Conservation (phyloP, 73 alveolate species). For the Blepharisma japonicum region DNA sequence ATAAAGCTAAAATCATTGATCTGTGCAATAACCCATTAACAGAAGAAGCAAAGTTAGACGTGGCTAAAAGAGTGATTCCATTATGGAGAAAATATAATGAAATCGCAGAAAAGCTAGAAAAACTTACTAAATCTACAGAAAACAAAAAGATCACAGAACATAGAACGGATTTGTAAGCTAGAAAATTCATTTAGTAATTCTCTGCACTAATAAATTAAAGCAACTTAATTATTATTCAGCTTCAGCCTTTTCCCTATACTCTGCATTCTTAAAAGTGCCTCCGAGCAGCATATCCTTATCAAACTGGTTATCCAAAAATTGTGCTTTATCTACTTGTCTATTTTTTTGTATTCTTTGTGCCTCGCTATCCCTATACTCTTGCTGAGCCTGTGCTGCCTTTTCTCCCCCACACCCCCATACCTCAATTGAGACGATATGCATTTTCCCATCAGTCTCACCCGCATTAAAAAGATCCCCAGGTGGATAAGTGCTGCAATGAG, state of each 20-base stretch:
- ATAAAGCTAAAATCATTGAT: slow-evolving; percentile 53
- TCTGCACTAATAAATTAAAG: too few species aligned
- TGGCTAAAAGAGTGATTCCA: slow-evolving; percentile 13
- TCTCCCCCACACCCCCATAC: slow-evolving; percentile 29
- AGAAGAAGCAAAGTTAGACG: slow-evolving; percentile 25
- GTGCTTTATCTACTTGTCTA: slow-evolving; percentile 11
- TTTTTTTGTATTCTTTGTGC: background rate
- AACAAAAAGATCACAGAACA: too few species aligned
- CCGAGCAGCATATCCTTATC: background rate
- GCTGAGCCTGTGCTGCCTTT: background rate
- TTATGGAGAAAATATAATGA: slow-evolving; percentile 15
- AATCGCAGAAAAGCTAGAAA: too few species aligned
- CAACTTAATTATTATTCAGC: too few species aligned
- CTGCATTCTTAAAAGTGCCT: slow-evolving; percentile 13
- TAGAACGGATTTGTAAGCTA: too few species aligned
- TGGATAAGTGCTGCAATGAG: background rate
- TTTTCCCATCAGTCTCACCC: background rate
- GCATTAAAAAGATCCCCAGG: background rate
- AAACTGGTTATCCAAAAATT: background rate
- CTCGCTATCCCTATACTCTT: background rate
- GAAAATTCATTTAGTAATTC: too few species aligned
- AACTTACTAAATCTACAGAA: too few species aligned
- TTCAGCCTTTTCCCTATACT: background rate
- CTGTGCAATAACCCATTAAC: slow-evolving; percentile 64
- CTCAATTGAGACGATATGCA: background rate